Conservation (phyloP, 1,284 basidiomycete genomes). For the Sporisorium scitamineum region DNA sequence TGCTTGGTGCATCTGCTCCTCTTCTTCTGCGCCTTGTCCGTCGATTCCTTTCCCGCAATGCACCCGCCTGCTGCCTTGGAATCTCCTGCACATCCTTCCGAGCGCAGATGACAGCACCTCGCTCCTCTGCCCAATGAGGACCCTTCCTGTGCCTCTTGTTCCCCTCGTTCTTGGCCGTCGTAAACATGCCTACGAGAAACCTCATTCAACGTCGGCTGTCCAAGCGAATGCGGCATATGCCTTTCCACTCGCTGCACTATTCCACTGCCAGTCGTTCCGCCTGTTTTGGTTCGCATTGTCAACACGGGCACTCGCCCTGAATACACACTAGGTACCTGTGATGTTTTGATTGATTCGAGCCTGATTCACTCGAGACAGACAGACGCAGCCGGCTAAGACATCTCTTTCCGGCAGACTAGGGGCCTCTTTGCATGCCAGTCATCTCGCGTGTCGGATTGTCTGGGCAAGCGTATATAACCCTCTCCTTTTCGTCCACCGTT, state of each 20-base stretch:
- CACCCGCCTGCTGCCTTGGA: constrained; percentile 46
- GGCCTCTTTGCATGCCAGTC: constrained; percentile 5
- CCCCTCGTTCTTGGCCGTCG: neutral
- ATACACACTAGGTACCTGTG: constrained; percentile 12
- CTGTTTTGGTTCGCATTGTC: neutral
- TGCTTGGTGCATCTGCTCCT: neutral
- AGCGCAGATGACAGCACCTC: constrained; percentile 9
- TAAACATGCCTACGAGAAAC: constrained; percentile 48
- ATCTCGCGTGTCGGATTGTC: constrained; percentile 17
- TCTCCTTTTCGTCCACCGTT: constrained; percentile 1
- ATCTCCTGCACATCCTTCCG: constrained; percentile 30
- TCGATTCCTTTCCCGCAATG: constrained; percentile 24
- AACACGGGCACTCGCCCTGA: neutral
- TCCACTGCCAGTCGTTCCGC: constrained; percentile 5
- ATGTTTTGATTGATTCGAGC: constrained; percentile 48
- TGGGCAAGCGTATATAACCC: constrained; percentile 30
- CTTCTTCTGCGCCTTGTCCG: constrained; percentile 5
- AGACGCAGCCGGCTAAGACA: neutral
- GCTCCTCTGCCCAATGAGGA: neutral
- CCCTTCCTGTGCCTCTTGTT: constrained; percentile 5
- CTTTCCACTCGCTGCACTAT: constrained; percentile 8
- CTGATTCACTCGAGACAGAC: neutral
- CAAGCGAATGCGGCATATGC: constrained; percentile 34
- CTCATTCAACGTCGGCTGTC: constrained; percentile 45
- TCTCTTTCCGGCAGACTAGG: neutral